Percentiles rank a stretch among this genome's conserved stretches.
phyloP scores from a whole-genome alignment of 495 filamentous ascomycete genomes.

The Chaetomium fimeti region DNA sequence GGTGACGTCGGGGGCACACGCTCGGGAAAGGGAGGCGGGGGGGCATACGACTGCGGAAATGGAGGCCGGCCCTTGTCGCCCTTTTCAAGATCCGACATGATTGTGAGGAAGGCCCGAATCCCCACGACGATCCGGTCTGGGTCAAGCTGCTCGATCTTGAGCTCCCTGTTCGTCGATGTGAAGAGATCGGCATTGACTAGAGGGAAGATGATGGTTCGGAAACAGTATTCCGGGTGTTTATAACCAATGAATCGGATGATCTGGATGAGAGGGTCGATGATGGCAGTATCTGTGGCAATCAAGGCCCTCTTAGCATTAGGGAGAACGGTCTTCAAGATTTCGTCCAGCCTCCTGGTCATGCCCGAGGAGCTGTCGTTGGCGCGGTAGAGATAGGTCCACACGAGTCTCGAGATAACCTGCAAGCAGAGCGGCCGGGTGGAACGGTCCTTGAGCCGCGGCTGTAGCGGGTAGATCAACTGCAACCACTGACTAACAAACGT shows the following conservation, averaged over 20 bases:
- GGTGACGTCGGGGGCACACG: constrained; percentile 53
- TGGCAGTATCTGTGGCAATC: constrained; percentile 72
- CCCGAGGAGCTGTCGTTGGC: constrained; percentile 64
- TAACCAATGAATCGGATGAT: constrained; percentile 93
- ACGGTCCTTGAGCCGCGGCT: constrained; percentile 79
- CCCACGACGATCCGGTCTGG: constrained; percentile 96
- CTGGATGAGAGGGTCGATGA: constrained; percentile 86
- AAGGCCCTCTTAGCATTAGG: constrained; percentile 73
- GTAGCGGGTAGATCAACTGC: constrained; percentile 69
- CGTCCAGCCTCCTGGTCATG: constrained; percentile 77
- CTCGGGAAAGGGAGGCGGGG: constrained; percentile 39
- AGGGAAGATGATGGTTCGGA: constrained; percentile 87
- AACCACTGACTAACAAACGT: constrained; percentile 83
- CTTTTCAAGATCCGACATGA: constrained; percentile 92
- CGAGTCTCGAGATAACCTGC: constrained; percentile 83
- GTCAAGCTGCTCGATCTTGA: constrained; percentile 89
- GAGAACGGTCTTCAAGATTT: constrained; percentile 77
- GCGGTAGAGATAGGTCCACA: constrained; percentile 95
- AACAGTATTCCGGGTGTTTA: constrained; percentile 89
- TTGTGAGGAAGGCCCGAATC: constrained; percentile 85
- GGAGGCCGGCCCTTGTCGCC: constrained; percentile 74
- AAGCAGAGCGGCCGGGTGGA: constrained; percentile 74
- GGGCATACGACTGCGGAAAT: constrained; percentile 65
- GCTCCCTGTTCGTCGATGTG: constrained; percentile 67
- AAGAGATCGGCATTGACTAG: constrained; percentile 91